These are phyloP conservation scores for Leccinum imitatum DNA, from an alignment of 768 basidiomycete species.

Conservation along the genomic window DNA sequence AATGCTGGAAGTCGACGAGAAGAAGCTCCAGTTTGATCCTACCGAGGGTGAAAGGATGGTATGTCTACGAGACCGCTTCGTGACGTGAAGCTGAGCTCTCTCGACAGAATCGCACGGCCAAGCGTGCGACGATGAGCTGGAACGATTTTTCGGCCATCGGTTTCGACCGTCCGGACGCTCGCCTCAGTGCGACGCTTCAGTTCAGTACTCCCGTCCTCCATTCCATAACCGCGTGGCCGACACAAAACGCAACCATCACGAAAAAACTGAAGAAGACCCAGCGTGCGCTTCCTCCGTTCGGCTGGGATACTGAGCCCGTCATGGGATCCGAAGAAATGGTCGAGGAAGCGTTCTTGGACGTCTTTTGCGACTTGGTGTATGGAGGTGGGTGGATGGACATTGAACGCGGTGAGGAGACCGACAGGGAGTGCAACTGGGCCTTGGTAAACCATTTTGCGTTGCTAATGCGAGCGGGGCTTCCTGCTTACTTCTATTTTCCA, in stretches of 20 bases:
- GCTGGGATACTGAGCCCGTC: slow-evolving; percentile 89
- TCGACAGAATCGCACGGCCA: slow-evolving; percentile 58
- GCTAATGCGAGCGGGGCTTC: neutral
- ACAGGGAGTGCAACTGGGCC: slow-evolving; percentile 91
- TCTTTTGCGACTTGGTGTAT: slow-evolving; percentile 79
- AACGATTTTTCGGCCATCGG: slow-evolving; percentile 84
- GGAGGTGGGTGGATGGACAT: slow-evolving; percentile 86
- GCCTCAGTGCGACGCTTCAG: slow-evolving; percentile 77
- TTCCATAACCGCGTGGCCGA: slow-evolving; percentile 70
- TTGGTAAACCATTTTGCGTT: slow-evolving; percentile 52
- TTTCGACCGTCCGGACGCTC: slow-evolving; percentile 76
- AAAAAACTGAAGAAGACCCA: slow-evolving; percentile 85
- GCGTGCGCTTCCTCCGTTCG: slow-evolving; percentile 71
- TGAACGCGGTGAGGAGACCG: slow-evolving; percentile 66
- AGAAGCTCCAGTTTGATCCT: slow-evolving; percentile 89
- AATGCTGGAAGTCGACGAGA: slow-evolving; percentile 46
- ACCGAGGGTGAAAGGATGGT: slow-evolving; percentile 82
- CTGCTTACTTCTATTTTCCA: slow-evolving; percentile 37
- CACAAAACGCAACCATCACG: slow-evolving; percentile 67
- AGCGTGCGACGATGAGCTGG: slow-evolving; percentile 87
- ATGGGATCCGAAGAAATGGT: slow-evolving; percentile 76
- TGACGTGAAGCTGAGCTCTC: slow-evolving; percentile 9
- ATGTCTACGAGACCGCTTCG: slow-evolving; percentile 13
- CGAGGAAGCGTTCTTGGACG: slow-evolving; percentile 88
- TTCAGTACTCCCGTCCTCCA: slow-evolving; percentile 61